Evolutionary conservation across 1,284 basidiomycete genomes (phyloP).

Genomic region (Porodaedalea pini): DNA sequence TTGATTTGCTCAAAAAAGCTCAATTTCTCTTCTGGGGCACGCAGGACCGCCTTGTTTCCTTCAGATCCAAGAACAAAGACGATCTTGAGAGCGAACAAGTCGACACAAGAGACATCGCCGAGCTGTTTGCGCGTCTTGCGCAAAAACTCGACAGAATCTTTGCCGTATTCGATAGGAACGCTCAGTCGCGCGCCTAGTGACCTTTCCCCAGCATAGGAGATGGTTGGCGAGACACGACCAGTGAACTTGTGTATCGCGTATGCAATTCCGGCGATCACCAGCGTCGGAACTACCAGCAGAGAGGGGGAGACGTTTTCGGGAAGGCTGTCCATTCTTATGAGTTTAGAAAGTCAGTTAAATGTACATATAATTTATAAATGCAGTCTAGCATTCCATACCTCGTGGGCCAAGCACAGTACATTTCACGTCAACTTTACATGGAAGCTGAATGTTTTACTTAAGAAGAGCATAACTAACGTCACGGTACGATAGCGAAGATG

Average conservation of each 20-base stretch:
- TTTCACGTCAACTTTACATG: too few species aligned
- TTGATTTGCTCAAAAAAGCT: constrained; percentile 15
- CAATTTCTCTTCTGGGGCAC: constrained; percentile 13
- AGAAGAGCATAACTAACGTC: too few species aligned
- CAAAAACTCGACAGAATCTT: constrained; percentile 15
- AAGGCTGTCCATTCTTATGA: background rate
- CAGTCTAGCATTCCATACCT: too few species aligned
- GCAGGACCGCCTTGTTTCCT: constrained; percentile 12
- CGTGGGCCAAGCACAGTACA: too few species aligned
- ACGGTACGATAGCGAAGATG: too few species aligned
- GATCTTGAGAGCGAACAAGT: constrained; percentile 16
- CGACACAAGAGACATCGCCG: constrained; percentile 19
- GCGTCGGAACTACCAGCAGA: constrained; percentile 3
- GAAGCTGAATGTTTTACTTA: too few species aligned
- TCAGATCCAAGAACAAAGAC: constrained; percentile 15
- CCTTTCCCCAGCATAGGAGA: constrained; percentile 14
- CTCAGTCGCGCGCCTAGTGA: constrained; percentile 8
- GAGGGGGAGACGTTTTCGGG: background rate
- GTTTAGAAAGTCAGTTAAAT: too few species aligned
- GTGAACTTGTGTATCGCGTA: constrained; percentile 14
- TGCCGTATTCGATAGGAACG: constrained; percentile 17
- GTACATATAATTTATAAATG: too few species aligned
- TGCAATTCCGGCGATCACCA: background rate
- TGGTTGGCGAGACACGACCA: constrained; percentile 10
- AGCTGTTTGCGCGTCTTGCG: constrained; percentile 14